Conservation (phyloP, 164 flowering plant genomes). For the Vitis rupestris region DNA sequence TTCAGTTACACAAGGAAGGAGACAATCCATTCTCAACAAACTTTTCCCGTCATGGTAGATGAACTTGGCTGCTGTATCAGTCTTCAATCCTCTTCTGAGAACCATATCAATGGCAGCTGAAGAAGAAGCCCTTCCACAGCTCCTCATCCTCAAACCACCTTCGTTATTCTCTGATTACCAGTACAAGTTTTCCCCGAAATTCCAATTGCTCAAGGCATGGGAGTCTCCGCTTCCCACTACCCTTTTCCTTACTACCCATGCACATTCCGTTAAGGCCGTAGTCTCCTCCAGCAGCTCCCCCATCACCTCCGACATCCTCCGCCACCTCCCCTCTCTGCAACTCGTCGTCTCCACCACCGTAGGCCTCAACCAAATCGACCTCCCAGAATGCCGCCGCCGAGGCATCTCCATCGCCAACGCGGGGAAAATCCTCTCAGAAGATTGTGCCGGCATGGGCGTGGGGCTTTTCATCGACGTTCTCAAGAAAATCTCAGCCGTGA, state of each 20-base stretch:
- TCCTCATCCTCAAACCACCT: constrained; percentile 14
- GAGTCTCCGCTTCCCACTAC: constrained; percentile 29
- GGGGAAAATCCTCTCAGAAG: constrained; percentile 40
- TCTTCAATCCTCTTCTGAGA: not conserved
- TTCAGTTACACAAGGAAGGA: too few species aligned
- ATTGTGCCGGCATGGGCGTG: constrained; percentile 64
- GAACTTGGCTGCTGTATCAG: not conserved
- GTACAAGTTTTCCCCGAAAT: constrained; percentile 12
- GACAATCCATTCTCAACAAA: too few species aligned
- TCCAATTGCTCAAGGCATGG: constrained; percentile 29
- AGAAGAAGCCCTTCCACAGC: constrained; percentile 13
- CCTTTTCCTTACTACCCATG: constrained; percentile 30
- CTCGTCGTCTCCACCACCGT: constrained; percentile 38
- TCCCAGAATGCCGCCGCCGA: constrained; percentile 50
- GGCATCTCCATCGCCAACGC: constrained; percentile 49
- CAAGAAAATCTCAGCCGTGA: constrained; percentile 43
- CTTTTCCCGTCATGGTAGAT: too few species aligned
- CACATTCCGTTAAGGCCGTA: constrained; percentile 26
- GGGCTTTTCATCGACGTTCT: constrained; percentile 52
- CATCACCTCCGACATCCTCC: constrained; percentile 28
- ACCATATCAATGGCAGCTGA: not conserved
- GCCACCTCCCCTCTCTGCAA: constrained; percentile 38
- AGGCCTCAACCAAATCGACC: constrained; percentile 63
- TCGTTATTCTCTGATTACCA: not conserved
- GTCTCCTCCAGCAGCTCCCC: constrained; percentile 15